Evolutionary conservation across 306 rosid species (phyloP), one percentile per base, ranked within the genome.

Genomic region (Echinosophora koreensis): DNA sequence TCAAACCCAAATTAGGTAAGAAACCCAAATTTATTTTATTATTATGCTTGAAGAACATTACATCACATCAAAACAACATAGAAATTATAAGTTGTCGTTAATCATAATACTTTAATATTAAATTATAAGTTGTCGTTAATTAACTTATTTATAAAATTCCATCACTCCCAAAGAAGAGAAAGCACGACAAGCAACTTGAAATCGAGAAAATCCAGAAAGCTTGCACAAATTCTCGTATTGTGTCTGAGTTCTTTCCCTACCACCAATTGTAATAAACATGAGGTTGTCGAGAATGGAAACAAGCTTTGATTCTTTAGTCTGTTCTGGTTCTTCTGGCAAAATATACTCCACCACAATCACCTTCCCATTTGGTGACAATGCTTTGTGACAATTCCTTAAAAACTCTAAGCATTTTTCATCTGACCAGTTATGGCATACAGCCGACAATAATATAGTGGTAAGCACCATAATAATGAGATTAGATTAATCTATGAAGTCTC

Each of bases 191-290:
- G n/a, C 80, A 59, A 77, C 69, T 17, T 81, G 32, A 39, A 81
- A 73, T 3, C 8, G 34, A 3, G 83, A 77, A 61, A 84, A 81
- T 13, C 81, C 85, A 59, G 85, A 55, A 3, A 7, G 28, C 56
- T 67, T 77, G 14, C 74, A 5, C 62, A 84, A 61, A 12, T 0
- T 11, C 30, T 73, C 74, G 37, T 32, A 77, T 16, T 77, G 39
- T 52, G 77, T 67, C 59, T 5, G 54, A 0, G 74, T 66, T 73
- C 85, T 84, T 66, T 80, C 88, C 66, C 30, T 84, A 55, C 85
- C 83, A 39, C 83, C 84, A 8, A 39, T 42, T 2, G 60, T 49
- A 0, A 80, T 16, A 14, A 77, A 59, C 85, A 80, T 77, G 38
- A 56, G 15, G 55, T 15, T 71, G 60, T 80, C 88, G 8, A 76